A percentile compares a stretch with the other conserved stretches of the same genome.
Conservation (phyloP, 306 rosid species). For the Cicer chorassanicum region DNA sequence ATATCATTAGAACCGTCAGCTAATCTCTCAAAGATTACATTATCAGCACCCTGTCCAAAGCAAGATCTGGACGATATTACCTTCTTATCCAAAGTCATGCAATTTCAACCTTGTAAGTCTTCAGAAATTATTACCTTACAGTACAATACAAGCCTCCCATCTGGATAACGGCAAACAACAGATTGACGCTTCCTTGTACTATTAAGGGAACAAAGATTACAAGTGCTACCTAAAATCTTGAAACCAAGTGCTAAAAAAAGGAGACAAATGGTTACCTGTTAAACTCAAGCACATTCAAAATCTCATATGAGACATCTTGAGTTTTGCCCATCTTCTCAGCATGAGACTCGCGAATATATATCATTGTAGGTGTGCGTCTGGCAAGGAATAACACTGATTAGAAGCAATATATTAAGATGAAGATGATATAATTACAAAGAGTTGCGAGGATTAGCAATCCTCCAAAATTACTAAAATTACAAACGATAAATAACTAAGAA, state of each 20-base stretch:
- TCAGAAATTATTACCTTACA: conserved; percentile 77
- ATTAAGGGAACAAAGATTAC: conserved; percentile 44
- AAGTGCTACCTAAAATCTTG: conserved; percentile 31
- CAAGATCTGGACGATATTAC: conserved; percentile 47
- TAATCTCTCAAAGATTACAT: conserved; percentile 85
- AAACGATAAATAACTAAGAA: too few relatives aligned
- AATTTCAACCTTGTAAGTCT: conserved; percentile 38
- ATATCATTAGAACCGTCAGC: conserved; percentile 57
- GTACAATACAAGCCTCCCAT: conserved; percentile 91
- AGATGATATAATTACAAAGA: too few relatives aligned
- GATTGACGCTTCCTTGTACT: conserved; percentile 99
- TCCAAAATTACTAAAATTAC: too few relatives aligned
- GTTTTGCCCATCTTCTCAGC: conserved; percentile 73
- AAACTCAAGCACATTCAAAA: conserved; percentile 93
- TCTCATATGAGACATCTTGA: conserved; percentile 79
- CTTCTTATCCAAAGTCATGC: conserved; percentile 38
- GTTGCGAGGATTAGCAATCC: too few relatives aligned
- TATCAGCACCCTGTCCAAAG: conserved; percentile 89
- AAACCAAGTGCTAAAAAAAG: neutral
- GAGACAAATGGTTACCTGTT: conserved; percentile 63
- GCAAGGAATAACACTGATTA: conserved; percentile 41
- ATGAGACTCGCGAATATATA: conserved; percentile 90
- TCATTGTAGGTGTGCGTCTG: conserved; percentile 89
- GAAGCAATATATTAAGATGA: neutral
- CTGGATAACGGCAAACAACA: conserved; percentile 90